Evolutionary conservation across 306 rosid genomes (phyloP).

Genomic region (Rosa rugosa): DNA sequence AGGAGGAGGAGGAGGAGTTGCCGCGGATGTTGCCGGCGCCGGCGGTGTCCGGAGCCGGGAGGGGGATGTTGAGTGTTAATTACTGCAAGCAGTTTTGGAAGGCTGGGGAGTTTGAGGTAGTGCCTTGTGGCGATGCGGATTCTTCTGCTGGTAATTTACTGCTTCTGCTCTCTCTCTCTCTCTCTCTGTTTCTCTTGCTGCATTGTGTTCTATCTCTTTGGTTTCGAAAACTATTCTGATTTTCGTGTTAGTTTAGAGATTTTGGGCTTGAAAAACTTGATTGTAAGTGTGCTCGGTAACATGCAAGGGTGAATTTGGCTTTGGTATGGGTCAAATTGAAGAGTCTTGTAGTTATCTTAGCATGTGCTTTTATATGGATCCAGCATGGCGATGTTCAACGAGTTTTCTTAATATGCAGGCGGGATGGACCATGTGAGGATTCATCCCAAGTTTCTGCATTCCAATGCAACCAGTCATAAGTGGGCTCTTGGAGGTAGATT

Average conservation of each 20-base stretch:
- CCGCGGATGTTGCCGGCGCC: conserved; percentile 27
- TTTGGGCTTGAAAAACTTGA: neutral
- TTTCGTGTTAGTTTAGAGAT: neutral
- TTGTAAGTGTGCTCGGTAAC: neutral
- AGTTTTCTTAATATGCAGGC: conserved; percentile 44
- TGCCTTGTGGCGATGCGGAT: conserved; percentile 36
- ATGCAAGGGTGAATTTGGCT: conserved; percentile 11
- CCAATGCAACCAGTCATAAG: conserved; percentile 98
- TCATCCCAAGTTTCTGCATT: conserved; percentile 96
- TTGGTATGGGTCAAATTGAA: neutral
- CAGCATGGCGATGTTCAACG: neutral
- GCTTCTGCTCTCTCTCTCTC: neutral
- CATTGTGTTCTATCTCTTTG: neutral
- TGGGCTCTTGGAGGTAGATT: conserved; percentile 97
- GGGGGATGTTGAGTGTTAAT: neutral
- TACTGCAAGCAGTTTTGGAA: conserved; percentile 85
- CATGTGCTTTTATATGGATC: conserved; percentile 3
- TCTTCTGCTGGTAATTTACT: conserved; percentile 48
- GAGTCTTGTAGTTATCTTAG: neutral
- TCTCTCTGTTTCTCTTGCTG: neutral
- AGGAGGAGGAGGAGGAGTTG: neutral
- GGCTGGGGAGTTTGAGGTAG: conserved; percentile 87
- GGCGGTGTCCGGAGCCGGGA: neutral
- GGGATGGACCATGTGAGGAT: conserved; percentile 97
- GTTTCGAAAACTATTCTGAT: neutral